Percentiles rank a stretch among this genome's conserved stretches.
Conservation (phyloP, 1,139 yeast genomes). For the Tardiomyces depauwii region DNA sequence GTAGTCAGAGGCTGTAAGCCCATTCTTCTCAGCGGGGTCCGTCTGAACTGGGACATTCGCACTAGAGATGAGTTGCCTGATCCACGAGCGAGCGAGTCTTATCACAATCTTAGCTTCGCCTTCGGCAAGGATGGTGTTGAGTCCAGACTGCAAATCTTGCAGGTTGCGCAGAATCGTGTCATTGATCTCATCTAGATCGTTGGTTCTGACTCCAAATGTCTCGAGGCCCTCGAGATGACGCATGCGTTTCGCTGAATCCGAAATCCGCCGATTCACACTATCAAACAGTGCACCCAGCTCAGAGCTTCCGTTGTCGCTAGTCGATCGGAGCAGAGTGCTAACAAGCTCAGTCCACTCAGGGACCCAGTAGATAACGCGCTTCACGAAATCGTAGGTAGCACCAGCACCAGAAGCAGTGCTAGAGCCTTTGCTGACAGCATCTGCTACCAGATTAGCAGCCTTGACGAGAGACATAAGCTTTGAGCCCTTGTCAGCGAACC, state of each 20-base stretch:
- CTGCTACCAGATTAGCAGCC: background rate
- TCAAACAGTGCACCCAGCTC: background rate
- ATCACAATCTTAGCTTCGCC: background rate
- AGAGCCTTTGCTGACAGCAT: background rate
- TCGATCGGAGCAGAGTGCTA: slow-evolving; percentile 1
- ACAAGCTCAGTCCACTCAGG: slow-evolving; percentile 11
- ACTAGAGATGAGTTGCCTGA: background rate
- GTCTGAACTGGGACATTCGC: background rate
- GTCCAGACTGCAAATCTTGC: background rate
- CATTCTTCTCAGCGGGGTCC: too few relatives aligned
- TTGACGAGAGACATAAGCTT: background rate
- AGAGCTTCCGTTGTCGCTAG: background rate
- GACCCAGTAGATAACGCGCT: slow-evolving; percentile 8
- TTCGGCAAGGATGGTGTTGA: background rate
- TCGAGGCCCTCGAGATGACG: background rate
- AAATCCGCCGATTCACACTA: background rate
- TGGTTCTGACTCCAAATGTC: background rate
- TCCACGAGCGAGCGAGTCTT: background rate
- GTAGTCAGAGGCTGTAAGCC: slow-evolving; percentile 13
- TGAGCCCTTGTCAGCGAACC: background rate
- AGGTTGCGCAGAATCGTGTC: background rate
- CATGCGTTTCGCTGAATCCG: background rate
- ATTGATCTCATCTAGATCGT: background rate
- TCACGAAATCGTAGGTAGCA: background rate
- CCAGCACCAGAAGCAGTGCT: background rate